Evolutionary conservation across 73 alveolate species (phyloP).

Genomic region (Paraurostyla sp.): DNA sequence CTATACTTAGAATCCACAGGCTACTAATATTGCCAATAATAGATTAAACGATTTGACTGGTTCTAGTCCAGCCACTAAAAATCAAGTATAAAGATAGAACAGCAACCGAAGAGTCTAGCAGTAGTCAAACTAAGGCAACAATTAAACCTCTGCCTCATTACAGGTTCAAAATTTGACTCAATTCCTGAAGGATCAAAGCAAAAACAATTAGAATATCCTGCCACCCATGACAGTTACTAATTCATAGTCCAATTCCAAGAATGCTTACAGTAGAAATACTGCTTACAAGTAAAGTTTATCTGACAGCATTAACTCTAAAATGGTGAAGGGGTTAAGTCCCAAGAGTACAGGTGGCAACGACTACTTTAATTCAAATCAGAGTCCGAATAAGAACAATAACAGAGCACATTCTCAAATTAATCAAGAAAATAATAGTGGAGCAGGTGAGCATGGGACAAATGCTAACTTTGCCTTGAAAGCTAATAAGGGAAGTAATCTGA

Average conservation of each 20-base stretch:
- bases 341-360: not conserved
- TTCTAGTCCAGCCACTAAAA: no score
- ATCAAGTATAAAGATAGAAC: constrained; percentile 5
- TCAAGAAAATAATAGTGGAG: not conserved
- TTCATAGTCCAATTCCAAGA: not conserved
- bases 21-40: not conserved
- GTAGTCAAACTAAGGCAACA: not conserved
- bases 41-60: not conserved
- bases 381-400: constrained; percentile 42
- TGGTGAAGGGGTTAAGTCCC: constrained; percentile 28
- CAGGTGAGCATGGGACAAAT: not conserved
- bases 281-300: constrained; percentile 1
- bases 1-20: constrained; percentile 5
- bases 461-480: not conserved
- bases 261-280: not conserved
- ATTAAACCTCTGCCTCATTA: not conserved
- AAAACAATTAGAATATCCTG: not conserved
- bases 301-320: not conserved
- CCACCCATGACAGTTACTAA: constrained; percentile 12
- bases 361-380: not conserved
- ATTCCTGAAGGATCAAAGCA: not conserved
- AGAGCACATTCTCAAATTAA: constrained; percentile 20
- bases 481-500: not conserved
- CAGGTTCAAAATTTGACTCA: constrained; percentile 7
- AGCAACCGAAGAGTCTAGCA: constrained; percentile 9